Base-by-base conservation (phyloP, 345 rosid genomes). In the Psidium friedrichsthalianum region DNA sequence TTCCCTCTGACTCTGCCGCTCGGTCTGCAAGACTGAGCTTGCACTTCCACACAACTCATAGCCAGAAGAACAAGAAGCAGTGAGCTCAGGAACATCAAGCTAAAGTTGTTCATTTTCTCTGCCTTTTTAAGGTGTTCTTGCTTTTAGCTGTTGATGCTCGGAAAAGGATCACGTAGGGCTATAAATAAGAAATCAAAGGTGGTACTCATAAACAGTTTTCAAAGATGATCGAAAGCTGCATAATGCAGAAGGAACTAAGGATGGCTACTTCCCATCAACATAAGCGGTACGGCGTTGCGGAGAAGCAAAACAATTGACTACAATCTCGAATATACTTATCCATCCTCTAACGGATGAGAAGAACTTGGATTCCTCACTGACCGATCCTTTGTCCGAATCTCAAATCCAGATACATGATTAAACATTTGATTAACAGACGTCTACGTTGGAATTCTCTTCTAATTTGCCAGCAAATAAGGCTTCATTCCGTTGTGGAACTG, bases 1-100 rank as follows among this genome's bases (percentile, higher is more conserved):
- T 59, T 90, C 25, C 90, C 91, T 69, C 74, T 84, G 58, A 88
- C 55, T 47, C 82, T 84, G 21, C 90, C 89, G 53, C 90, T 87
- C 7, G 88, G 88, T 25, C 49, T 83, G 81, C 91, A 91, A 32
- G 18, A 51, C 40, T 82, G 82, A 54, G 85, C 84, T 61, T 87
- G 83, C 57, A 83, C 82, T 1, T 32, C 74, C 25, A 55, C 22
- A 24, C 49, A 78, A 52, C 6, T 22, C 51, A 81, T 11, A 27
- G 83, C 42, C 40, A 87, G 44, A 51, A 85, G 40, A 56, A 80
- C 21, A n/a, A 85, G 14, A 47, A 57, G 11, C 51, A 56, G 36
- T 29, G 18, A 29, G 14, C 7, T 5, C 58, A 83, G 36, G 49
- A 5, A 29, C 56, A 36, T 83, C n/a, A 0, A 52, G 64, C 61